A percentile compares a stretch with the other conserved stretches of the same genome.
These are phyloP conservation scores for Pythium sukuiense DNA, from an alignment of 352 stramenopile genomes.

Conservation along the genomic window DNA sequence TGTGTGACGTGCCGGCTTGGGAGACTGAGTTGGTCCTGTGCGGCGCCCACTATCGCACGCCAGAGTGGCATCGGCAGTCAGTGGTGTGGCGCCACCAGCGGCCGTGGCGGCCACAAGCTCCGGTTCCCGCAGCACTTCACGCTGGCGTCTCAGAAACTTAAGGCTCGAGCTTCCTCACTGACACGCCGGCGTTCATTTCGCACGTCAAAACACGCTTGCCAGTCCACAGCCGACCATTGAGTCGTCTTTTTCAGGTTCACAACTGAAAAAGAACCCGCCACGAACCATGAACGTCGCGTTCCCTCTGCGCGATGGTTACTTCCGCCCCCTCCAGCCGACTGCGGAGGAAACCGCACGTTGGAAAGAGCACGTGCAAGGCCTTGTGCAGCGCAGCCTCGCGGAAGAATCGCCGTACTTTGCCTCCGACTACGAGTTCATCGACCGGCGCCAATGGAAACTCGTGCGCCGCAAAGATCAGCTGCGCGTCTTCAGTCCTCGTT, in stretches of 20 bases:
- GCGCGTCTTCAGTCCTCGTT: constrained; percentile 21
- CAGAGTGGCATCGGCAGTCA: background rate
- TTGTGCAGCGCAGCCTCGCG: constrained; percentile 4
- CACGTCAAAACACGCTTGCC: background rate
- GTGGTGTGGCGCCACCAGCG: background rate
- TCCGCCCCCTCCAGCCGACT: constrained; percentile 12
- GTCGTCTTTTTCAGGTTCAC: background rate
- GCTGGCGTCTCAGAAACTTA: background rate
- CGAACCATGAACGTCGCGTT: constrained; percentile 15
- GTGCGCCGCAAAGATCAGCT: constrained; percentile 25
- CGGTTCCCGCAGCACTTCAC: background rate
- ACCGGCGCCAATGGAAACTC: constrained; percentile 20
- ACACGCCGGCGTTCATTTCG: background rate
- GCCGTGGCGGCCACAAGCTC: background rate
- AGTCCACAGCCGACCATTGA: background rate
- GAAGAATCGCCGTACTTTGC: constrained; percentile 12
- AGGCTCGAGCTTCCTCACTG: background rate
- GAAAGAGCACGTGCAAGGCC: constrained; percentile 15
- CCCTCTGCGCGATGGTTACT: constrained; percentile 20
- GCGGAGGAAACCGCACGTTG: constrained; percentile 4
- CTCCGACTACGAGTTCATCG: constrained; percentile 13
- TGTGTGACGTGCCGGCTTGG: background rate
- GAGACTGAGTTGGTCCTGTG: background rate
- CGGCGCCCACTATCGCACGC: background rate
- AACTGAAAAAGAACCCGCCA: background rate